These are phyloP conservation scores for Cylindrotheca fusiformis DNA, from an alignment of 108 stramenopile genomes.

Conservation along the genomic window DNA sequence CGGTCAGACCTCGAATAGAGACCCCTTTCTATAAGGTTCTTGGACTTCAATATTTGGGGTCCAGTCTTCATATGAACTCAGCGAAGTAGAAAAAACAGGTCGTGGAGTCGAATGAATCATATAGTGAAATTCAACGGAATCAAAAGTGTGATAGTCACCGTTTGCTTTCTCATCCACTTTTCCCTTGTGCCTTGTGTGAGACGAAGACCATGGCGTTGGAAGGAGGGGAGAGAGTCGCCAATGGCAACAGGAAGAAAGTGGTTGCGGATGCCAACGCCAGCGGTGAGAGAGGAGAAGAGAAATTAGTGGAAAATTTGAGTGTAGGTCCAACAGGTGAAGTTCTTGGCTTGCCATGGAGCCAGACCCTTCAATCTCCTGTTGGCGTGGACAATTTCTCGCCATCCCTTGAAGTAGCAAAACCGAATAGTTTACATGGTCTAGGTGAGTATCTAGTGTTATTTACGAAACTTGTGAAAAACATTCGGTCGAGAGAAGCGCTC, in stretches of 20 bases:
- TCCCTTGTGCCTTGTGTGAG: background rate
- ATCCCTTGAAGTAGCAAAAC: background rate
- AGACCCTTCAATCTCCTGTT: constrained; percentile 17
- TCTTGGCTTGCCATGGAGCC: constrained; percentile 14
- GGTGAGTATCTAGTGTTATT: constrained; percentile 23
- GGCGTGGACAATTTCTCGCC: constrained; percentile 17
- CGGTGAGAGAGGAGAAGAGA: constrained; percentile 1
- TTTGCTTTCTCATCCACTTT: background rate
- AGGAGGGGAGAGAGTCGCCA: constrained; percentile 15
- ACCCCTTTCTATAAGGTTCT: too few species aligned
- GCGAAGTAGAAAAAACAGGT: too few species aligned
- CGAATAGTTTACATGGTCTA: constrained; percentile 22
- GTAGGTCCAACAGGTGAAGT: too few species aligned
- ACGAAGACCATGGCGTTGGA: background rate
- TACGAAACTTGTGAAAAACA: too few species aligned
- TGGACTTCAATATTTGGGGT: too few species aligned
- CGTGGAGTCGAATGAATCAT: too few species aligned
- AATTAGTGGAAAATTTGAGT: background rate
- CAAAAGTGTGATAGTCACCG: background rate
- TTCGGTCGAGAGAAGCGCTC: too few species aligned
- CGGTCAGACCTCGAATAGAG: too few species aligned
- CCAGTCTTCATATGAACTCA: too few species aligned
- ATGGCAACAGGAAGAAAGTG: constrained; percentile 6
- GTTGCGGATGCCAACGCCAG: too few species aligned
- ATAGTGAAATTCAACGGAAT: too few species aligned